phyloP scores from a whole-genome alignment of 345 rosid species.

The Corchorus olitorius region DNA sequence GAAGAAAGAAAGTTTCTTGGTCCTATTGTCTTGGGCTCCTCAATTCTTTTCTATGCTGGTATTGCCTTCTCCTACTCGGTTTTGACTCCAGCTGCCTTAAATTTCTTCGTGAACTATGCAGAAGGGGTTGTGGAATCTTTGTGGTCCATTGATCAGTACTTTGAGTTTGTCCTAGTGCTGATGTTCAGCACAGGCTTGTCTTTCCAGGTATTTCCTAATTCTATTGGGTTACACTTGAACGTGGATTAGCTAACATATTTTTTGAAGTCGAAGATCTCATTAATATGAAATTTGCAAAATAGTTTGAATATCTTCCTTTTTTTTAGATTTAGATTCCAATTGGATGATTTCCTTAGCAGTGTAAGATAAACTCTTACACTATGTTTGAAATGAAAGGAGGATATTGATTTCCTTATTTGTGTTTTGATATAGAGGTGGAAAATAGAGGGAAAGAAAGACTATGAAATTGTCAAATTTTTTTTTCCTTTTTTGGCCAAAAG shows the following conservation, averaged over 20 bases:
- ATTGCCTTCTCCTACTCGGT: constrained; percentile 79
- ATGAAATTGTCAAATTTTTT: too few relatives aligned
- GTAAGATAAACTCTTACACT: not conserved
- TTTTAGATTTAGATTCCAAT: not conserved
- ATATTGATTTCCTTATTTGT: too few relatives aligned
- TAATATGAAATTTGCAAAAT: not conserved
- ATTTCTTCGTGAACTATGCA: constrained; percentile 90
- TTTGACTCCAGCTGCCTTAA: constrained; percentile 94
- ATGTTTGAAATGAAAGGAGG: too few relatives aligned
- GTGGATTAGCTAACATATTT: not conserved
- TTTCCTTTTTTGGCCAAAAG: too few relatives aligned
- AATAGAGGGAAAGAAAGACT: too few relatives aligned
- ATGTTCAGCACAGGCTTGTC: constrained; percentile 99
- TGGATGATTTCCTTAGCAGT: not conserved
- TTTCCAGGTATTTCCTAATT: constrained; percentile 68
- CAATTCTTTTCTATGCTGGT: constrained; percentile 89
- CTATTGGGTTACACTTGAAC: not conserved
- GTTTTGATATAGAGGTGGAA: too few relatives aligned
- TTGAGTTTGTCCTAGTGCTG: constrained; percentile 92
- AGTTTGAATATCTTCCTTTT: not conserved
- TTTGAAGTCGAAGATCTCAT: not conserved
- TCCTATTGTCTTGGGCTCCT: constrained; percentile 90
- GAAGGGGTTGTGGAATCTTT: constrained; percentile 97
- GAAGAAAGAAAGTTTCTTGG: constrained; percentile 92
- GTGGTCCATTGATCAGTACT: constrained; percentile 99